Evolutionary conservation across 306 rosid species (phyloP).

Genomic region (Luffa acutangula): DNA sequence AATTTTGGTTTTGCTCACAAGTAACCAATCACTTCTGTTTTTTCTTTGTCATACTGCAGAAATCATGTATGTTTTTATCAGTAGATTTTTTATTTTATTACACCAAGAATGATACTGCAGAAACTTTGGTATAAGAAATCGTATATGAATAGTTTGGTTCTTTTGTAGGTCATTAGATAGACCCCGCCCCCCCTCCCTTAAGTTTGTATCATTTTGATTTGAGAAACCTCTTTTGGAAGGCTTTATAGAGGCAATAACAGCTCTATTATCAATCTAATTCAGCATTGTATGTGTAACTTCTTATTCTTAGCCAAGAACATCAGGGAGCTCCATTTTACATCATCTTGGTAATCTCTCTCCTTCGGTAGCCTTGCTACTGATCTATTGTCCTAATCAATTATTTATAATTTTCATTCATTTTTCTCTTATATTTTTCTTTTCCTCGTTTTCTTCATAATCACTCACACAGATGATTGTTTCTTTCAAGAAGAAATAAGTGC

Average conservation of each 20-base stretch:
- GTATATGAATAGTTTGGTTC: background rate
- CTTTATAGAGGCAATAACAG: constrained; percentile 1
- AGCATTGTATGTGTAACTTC: background rate
- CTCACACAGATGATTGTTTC: background rate
- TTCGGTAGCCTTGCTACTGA: background rate
- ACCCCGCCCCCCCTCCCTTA: background rate
- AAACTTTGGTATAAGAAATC: background rate
- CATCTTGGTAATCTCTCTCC: background rate
- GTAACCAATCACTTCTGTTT: background rate
- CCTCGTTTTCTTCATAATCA: background rate
- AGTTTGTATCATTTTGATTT: constrained; percentile 3
- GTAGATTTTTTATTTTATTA: background rate
- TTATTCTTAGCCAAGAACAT: background rate
- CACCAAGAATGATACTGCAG: background rate
- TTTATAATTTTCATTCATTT: background rate
- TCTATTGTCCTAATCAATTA: background rate
- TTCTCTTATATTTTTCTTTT: background rate
- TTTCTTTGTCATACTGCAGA: background rate
- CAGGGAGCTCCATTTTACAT: background rate
- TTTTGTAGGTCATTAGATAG: background rate
- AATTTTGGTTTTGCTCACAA: background rate
- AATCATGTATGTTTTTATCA: background rate
- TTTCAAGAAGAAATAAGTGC: background rate
- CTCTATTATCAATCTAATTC: background rate
- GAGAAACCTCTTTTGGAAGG: background rate